phyloP scores from a whole-genome alignment of 2,329 filamentous ascomycete species.

The Neurospora sp. region DNA sequence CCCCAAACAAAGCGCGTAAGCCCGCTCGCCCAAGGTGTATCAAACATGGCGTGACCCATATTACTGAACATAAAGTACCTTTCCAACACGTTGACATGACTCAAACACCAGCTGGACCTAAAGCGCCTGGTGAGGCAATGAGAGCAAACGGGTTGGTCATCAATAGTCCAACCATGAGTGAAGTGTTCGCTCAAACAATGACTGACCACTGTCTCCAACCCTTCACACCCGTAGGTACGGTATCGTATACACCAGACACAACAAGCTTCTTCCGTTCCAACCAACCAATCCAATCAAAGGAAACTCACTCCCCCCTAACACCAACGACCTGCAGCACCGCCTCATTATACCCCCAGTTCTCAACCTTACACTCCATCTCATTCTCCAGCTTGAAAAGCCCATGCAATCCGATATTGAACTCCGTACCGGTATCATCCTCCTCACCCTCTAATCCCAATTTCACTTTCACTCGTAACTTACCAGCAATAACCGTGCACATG shows the following conservation, averaged over 20 bases:
- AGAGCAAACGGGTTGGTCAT: too few relatives aligned
- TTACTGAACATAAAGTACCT: background rate
- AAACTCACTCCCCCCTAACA: background rate
- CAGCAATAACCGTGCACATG: background rate
- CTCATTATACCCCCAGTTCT: slow-evolving; percentile 36
- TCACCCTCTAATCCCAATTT: too few relatives aligned
- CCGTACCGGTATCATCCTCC: slow-evolving; percentile 3
- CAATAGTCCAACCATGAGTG: too few relatives aligned
- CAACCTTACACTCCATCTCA: slow-evolving; percentile 26
- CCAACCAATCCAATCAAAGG: too few relatives aligned
- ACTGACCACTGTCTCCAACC: too few relatives aligned
- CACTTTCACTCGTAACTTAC: background rate
- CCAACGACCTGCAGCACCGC: slow-evolving; percentile 30
- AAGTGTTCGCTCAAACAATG: too few relatives aligned
- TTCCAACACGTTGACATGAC: background rate
- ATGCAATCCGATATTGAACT: slow-evolving; percentile 32
- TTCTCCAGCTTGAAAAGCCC: slow-evolving; percentile 35
- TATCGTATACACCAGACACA: too few relatives aligned
- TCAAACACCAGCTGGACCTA: background rate
- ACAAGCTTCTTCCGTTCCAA: too few relatives aligned
- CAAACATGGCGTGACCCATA: background rate
- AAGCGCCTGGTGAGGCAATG: too few relatives aligned
- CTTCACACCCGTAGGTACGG: too few relatives aligned
- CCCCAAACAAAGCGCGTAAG: background rate
- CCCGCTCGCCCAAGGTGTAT: background rate